Percentiles rank a stretch among this genome's conserved stretches.
phyloP scores from a whole-genome alignment of 2,329 filamentous ascomycete genomes.

The Monosporascus ibericus region DNA sequence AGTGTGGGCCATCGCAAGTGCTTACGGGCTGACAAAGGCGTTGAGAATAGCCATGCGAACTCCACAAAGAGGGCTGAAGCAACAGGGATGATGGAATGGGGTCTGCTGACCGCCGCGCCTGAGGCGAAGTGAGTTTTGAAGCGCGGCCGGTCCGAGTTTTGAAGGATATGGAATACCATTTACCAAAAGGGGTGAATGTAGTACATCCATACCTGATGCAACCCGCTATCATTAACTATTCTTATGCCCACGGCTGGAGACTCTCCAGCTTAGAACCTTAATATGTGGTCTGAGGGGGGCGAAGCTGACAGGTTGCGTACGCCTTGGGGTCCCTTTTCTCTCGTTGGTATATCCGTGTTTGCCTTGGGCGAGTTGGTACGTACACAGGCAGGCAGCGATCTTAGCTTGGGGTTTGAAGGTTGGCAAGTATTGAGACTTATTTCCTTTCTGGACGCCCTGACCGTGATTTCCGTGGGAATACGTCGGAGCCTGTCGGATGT shows the following conservation, averaged over 20 bases:
- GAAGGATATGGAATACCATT: too few species aligned
- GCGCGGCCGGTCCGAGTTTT: too few species aligned
- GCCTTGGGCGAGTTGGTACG: too few species aligned
- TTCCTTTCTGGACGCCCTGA: too few species aligned
- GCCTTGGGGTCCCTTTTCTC: neutral
- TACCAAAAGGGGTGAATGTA: too few species aligned
- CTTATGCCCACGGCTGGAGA: too few species aligned
- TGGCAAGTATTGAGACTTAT: neutral
- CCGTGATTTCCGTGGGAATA: too few species aligned
- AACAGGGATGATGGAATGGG: neutral
- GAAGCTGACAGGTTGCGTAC: neutral
- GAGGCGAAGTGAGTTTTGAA: too few species aligned
- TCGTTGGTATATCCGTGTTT: neutral
- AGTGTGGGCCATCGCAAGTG: neutral
- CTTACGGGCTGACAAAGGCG: neutral
- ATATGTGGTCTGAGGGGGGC: neutral
- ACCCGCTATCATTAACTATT: too few species aligned
- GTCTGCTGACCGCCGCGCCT: neutral
- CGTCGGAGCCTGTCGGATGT: too few species aligned
- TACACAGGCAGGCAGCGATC: neutral
- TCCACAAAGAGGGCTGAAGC: neutral
- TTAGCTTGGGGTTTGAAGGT: neutral
- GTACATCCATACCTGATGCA: too few species aligned
- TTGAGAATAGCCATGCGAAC: neutral
- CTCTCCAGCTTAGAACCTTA: too few species aligned